These are phyloP conservation scores for Priceomyces fermenticarens DNA, from an alignment of 805 yeast genomes.

Conservation along the genomic window DNA sequence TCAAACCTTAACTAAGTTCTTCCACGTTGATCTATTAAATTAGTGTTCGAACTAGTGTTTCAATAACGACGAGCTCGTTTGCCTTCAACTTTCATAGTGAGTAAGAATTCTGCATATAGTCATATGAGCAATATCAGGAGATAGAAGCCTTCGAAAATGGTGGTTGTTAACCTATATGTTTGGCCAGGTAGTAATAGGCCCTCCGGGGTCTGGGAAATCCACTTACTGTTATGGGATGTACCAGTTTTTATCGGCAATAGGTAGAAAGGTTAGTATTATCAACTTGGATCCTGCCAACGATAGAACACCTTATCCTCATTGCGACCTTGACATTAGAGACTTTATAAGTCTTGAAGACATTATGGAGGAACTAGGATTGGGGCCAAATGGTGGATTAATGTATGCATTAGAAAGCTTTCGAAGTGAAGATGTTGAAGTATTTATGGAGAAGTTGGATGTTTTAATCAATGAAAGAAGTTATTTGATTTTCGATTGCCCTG, in stretches of 20 bases:
- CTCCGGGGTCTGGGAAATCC: conserved; percentile 97
- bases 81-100: too few species aligned
- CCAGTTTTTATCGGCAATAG: conserved; percentile 92
- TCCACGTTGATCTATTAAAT: too few species aligned
- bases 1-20: too few species aligned
- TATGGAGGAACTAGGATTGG: conserved; percentile 82
- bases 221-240: conserved; percentile 91
- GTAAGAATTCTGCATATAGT: background rate
- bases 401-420: conserved; percentile 51
- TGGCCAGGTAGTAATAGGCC: conserved; percentile 94
- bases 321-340: conserved; percentile 76
- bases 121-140: background rate
- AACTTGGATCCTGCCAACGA: conserved; percentile 95
- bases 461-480: conserved; percentile 57
- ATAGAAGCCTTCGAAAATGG: background rate
- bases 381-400: conserved; percentile 92
- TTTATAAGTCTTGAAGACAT: conserved; percentile 72
- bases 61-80: background rate
- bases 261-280: conserved; percentile 78
- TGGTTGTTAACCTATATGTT: conserved; percentile 37
- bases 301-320: conserved; percentile 56
- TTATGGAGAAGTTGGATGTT: conserved; percentile 53
- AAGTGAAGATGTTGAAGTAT: conserved; percentile 41
- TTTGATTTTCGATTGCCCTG: conserved; percentile 86
- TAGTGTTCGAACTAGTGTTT: background rate